These are phyloP conservation scores for Aspergillus unguis DNA, from an alignment of 2,329 filamentous ascomycete species.

Conservation along the genomic window DNA sequence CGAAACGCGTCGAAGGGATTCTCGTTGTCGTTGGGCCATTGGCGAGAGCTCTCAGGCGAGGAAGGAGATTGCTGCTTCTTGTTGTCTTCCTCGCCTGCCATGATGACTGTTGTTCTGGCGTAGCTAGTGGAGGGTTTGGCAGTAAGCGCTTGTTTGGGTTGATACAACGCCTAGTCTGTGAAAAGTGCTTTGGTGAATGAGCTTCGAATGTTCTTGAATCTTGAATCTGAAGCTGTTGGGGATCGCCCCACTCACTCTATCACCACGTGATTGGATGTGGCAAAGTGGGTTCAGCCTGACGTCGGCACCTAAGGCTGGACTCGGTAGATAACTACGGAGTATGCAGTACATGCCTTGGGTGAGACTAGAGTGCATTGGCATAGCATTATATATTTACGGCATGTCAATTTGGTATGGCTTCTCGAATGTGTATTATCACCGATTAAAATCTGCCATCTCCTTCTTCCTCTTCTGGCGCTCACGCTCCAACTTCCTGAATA, in stretches of 20 bases:
- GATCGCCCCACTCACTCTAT: slow-evolving; percentile 24
- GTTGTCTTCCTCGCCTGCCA: slow-evolving; percentile 25
- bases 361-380: no score
- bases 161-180: slow-evolving; percentile 7
- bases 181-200: slow-evolving; percentile 3
- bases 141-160: background rate
- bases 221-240: slow-evolving; percentile 32
- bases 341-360: no score
- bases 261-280: slow-evolving; percentile 29
- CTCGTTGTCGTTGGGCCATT: slow-evolving; percentile 32
- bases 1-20: slow-evolving; percentile 62
- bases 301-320: no score
- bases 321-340: no score
- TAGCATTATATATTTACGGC: no score
- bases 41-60: slow-evolving; percentile 17
- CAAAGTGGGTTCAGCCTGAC: background rate
- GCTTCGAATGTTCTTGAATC: slow-evolving; percentile 10
- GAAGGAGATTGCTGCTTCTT: slow-evolving; percentile 12
- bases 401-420: background rate
- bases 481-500: slow-evolving; percentile 65
- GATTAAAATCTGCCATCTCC: slow-evolving; percentile 37
- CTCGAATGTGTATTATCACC: background rate
- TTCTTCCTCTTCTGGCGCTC: slow-evolving; percentile 58
- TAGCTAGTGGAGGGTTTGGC: background rate
- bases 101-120: slow-evolving; percentile 14